Evolutionary conservation across 139 green algal genomes (phyloP).

Genomic region (Helicosporidium sp.): DNA sequence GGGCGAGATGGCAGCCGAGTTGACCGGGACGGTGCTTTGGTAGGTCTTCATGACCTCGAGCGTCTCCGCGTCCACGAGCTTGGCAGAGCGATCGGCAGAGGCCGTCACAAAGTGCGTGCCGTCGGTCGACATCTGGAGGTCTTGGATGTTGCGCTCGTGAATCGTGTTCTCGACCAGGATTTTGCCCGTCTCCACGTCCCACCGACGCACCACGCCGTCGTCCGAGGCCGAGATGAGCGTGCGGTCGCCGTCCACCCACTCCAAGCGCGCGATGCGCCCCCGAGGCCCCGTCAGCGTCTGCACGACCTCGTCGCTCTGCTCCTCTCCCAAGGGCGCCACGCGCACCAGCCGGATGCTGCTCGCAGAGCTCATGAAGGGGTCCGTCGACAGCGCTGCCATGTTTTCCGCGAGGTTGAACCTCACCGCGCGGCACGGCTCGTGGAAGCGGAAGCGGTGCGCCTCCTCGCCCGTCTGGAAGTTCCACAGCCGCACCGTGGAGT

Average conservation of each 20-base stretch:
- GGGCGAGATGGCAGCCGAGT: constrained; percentile 75
- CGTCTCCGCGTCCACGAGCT: constrained; percentile 62
- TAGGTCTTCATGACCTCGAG: constrained; percentile 85
- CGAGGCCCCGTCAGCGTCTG: constrained; percentile 16
- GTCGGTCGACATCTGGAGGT: constrained; percentile 50
- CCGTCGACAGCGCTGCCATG: constrained; percentile 60
- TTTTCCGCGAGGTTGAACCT: constrained; percentile 56
- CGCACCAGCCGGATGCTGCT: constrained; percentile 34
- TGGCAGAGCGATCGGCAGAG: constrained; percentile 74
- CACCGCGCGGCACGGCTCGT: constrained; percentile 57
- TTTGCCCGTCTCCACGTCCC: constrained; percentile 37
- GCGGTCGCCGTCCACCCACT: constrained; percentile 61
- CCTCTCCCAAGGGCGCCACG: constrained; percentile 34
- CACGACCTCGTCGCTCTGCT: constrained; percentile 28
- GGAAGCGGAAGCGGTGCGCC: constrained; percentile 59
- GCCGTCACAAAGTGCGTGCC: constrained; percentile 83
- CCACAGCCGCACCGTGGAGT: constrained; percentile 81
- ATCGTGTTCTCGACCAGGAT: constrained; percentile 16
- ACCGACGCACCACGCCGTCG: constrained; percentile 58
- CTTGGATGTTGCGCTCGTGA: constrained; percentile 68
- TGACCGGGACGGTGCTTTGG: constrained; percentile 64
- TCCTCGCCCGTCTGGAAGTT: constrained; percentile 63
- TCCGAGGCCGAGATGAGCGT: constrained; percentile 68
- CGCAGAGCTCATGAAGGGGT: constrained; percentile 65
- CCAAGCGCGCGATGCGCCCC: constrained; percentile 48